Evolutionary conservation across 306 rosid species (phyloP), one percentile per base, ranked within the genome.

Genomic region (Medicago lupulina): DNA sequence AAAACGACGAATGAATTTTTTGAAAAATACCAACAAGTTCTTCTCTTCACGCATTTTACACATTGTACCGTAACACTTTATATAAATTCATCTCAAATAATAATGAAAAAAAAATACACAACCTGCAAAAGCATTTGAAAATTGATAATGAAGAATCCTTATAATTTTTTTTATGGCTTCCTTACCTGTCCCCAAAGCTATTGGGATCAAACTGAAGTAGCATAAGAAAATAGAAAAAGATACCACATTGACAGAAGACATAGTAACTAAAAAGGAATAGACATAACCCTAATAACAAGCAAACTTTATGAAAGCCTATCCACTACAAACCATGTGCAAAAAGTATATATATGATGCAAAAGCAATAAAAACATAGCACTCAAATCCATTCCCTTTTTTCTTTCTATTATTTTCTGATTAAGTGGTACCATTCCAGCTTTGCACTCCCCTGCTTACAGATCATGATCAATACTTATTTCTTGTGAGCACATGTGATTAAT

Each of bases 241-340:
- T 19, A 76, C 34, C 51, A 40, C 11, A 77, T 44, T 44, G 81
- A 49, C 68, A 69, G n/a, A 68, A 19, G 80, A 81, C 76, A 41
- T 77, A 77, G 71, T 46, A 63, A 57, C 51, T 72, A 77, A 38
- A 86, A 89, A 89, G 88, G 87, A 88, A 89, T 74, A 74, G 88
- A 75, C 93, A 88, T 85, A 85, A 73, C 88, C 89, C 85, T 55
- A 83, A 70, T 18, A 81, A 58, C 91, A 91, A 93, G 98, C 86
- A 91, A 46, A 67, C 88, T 84, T 87, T 89, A 65, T 73, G 46
- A 79, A 84, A 77, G 84, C 87, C 83, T 86, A 86, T 86, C 89
- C 62, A 5, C 82, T 72, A 59, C 82, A 71, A 85, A 78, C 88
- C 98, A 93, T 88, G 96, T 91, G 98, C 96, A 55, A 75, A 89